Base-by-base conservation (phyloP, 2,329 filamentous ascomycete species). In the Cercospora sp. region DNA sequence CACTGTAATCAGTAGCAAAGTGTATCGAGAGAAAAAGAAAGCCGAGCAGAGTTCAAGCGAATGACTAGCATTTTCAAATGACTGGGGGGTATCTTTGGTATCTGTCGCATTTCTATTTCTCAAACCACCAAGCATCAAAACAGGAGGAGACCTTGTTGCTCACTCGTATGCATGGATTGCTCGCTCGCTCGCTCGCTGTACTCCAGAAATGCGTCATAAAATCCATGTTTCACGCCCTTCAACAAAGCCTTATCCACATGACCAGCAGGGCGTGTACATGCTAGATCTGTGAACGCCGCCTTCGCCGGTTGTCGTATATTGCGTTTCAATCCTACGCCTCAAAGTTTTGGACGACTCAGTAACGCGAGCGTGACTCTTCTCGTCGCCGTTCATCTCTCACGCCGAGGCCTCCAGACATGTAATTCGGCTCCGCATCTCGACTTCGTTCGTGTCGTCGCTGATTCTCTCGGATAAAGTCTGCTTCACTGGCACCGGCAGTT, bases 401-500 rank as follows among this genome's bases (percentile, higher is more conserved):
- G 1, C 72, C 73, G n/a, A 74, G 60, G 30, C 72, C 74, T n/a
- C 75, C 74, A 65, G 73, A 73, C 72, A 75, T 75, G 64, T 74
- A 74, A 23, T 65, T 68, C 63, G 66, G 63, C 63, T 75, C 75
- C 42, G 69, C 31, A 36, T 75, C 75, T 31, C 73, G 66, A 13
- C 75, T 74, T 40, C 75, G 69, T 48, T 74, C 72, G 42, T 71
- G 65, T 64, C 72, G 72, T 48, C 74, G 64, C 13, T 77, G 68
- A 30, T 72, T 71, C 10, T 74, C 72, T n/a, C 73, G 67, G 26
- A 75, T 70, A 61, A 77, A 77, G 64, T 76, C 75, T 16, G 73
- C 72, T 31, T 73, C 67, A 30, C 59, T 66, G 23, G 66, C 66
- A 12, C 68, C 70, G 23, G 65, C 59, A 7, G 63, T 68, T n/a